These are phyloP conservation scores for Stagonosporopsis chrysanthemi DNA, from an alignment of 2,329 filamentous ascomycete genomes.

Conservation along the genomic window DNA sequence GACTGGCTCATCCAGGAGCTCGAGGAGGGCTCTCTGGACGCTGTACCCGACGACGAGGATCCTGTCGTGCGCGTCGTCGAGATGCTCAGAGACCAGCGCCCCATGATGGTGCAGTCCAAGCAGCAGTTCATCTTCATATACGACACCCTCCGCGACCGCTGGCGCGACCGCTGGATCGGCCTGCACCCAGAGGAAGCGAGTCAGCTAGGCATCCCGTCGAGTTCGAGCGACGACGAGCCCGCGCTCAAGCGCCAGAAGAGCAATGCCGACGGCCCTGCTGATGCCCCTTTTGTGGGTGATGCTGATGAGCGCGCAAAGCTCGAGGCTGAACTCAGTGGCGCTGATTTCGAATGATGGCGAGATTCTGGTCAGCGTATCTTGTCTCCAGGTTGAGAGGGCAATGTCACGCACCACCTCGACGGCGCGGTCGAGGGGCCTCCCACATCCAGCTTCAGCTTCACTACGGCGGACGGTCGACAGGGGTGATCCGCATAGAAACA, in stretches of 20 bases:
- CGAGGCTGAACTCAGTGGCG: conserved; percentile 43
- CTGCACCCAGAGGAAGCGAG: conserved; percentile 40
- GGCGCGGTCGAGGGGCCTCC: no score
- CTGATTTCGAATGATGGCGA: conserved; percentile 36
- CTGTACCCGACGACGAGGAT: conserved; percentile 62
- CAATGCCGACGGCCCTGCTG: conserved; percentile 21
- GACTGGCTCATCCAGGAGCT: conserved; percentile 89
- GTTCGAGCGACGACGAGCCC: conserved; percentile 25
- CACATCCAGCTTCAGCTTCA: no score
- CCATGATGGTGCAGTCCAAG: conserved; percentile 94
- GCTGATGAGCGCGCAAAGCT: conserved; percentile 38
- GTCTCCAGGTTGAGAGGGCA: not conserved
- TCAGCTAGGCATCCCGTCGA: conserved; percentile 29
- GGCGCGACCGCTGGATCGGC: conserved; percentile 63
- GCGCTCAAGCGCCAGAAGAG: conserved; percentile 42
- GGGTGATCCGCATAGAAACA: no score
- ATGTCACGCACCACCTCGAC: not conserved
- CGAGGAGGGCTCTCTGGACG: conserved; percentile 72
- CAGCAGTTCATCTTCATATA: conserved; percentile 88
- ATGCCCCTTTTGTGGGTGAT: conserved; percentile 20
- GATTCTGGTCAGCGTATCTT: not conserved
- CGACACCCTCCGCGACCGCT: conserved; percentile 78
- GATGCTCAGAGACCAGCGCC: conserved; percentile 80
- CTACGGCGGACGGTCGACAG: no score
- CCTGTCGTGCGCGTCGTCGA: conserved; percentile 82